Base-by-base conservation (phyloP, 129 eudicot species). In the Apium graveolens region DNA sequence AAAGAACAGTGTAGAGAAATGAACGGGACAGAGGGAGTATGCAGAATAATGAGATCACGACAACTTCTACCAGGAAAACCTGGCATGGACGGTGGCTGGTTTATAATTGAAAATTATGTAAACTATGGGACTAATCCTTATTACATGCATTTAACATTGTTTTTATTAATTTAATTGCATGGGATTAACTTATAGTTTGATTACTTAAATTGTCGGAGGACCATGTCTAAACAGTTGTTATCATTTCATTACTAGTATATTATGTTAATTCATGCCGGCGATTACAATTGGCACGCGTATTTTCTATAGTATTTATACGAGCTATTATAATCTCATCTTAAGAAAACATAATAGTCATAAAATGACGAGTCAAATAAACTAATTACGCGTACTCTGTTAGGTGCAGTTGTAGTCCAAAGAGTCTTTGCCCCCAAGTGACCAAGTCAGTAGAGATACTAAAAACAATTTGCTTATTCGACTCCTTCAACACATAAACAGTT, bases 231-330 rank as follows among this genome's bases (percentile, higher is more conserved):
- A 71, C 35, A 21, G 75, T 38, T 71, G 46, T 35, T 35, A 37
- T 70, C 46, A 35, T 70, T 70, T 70, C 27, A 1, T 70, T 41
- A 24, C 0, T 9, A 24, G 39, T 41, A 5, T 73, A 42, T 73
- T 41, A 42, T 73, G 45, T 16, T 68, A n/a, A 60, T 68, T 17
- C 34, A 42, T 73, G 76, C 76, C 76, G 76, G 76, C 76, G n/a
- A 73, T 60, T 60, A 60, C 68, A 26, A 60, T 60, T 60, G 68
- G 68, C 68, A 60, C 34, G 68, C 68, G 5, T n/a, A 60, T n/a
- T 57, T 9, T n/a, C 11, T 10, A 24, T 9, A 9, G 31, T 55
- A 21, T 55, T 55, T 55, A 55, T 55, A 7, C 5, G 2, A 5
- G 65, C 12, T 55, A 24, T 24, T 24, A 24, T 24, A 60, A 26